Evolutionary conservation across 2,329 filamentous ascomycete genomes (phyloP).

Genomic region (Colletotrichum agaves): DNA sequence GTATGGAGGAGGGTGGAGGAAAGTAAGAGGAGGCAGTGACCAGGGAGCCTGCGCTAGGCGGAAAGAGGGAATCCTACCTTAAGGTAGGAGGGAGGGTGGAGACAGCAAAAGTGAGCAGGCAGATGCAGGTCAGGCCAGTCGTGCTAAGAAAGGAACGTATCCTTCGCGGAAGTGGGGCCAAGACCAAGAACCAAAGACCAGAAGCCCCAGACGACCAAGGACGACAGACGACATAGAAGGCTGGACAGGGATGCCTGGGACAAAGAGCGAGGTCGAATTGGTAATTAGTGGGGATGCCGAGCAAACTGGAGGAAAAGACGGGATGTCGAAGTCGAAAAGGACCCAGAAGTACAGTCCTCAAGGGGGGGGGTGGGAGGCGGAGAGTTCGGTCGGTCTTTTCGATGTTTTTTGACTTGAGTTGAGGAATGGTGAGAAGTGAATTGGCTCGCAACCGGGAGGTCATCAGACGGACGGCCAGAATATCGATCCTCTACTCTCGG

Average conservation of each 20-base stretch:
- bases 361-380: too few relatives aligned
- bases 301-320: not conserved
- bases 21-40: conserved; percentile 17
- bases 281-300: conserved; percentile 9
- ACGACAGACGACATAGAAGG: conserved; percentile 3
- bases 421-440: too few relatives aligned
- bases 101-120: conserved; percentile 8
- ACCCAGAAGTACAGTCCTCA: not conserved
- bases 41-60: conserved; percentile 14
- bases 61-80: conserved; percentile 19
- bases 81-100: conserved; percentile 23
- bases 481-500: too few relatives aligned
- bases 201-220: conserved; percentile 13
- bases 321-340: not conserved
- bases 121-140: too few relatives aligned
- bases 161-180: conserved; percentile 20
- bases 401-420: too few relatives aligned
- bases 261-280: not conserved
- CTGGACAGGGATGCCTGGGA: conserved; percentile 16
- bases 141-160: too few relatives aligned
- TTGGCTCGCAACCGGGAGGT: too few relatives aligned
- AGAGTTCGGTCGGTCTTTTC: too few relatives aligned
- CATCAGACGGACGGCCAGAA: too few relatives aligned
- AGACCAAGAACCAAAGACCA: conserved; percentile 25
- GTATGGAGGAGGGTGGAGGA: conserved; percentile 7